Conservation (phyloP, 176 grass and related monocot genomes). For the Lolium multiflorum region DNA sequence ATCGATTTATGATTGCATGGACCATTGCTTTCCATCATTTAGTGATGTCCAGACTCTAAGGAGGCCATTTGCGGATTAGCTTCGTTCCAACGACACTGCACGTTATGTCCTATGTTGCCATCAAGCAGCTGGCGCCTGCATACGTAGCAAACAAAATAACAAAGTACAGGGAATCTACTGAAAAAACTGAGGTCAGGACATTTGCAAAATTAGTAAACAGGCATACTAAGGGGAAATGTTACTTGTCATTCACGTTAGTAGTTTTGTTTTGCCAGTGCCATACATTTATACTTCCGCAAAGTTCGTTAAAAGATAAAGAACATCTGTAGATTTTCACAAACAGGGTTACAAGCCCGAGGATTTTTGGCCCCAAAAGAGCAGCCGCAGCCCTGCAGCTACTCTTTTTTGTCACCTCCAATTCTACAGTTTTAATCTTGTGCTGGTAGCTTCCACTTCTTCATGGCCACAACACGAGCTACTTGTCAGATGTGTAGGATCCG, state of each 20-base stretch:
- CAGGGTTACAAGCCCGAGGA: background rate
- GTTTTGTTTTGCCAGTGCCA: background rate
- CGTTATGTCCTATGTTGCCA: constrained; percentile 39
- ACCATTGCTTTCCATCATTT: constrained; percentile 46
- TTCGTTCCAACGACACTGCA: constrained; percentile 30
- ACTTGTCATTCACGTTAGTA: constrained; percentile 8
- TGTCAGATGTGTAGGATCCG: constrained; percentile 47
- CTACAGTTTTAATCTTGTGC: constrained; percentile 19
- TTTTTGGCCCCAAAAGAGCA: background rate
- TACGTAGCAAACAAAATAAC: constrained; percentile 45
- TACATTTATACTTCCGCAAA: background rate
- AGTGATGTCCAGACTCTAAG: constrained; percentile 20
- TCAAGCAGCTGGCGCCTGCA: constrained; percentile 37
- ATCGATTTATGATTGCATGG: constrained; percentile 48
- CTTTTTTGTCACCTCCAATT: constrained; percentile 29
- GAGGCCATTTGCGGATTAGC: constrained; percentile 24
- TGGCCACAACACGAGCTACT: constrained; percentile 32
- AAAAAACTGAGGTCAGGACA: background rate
- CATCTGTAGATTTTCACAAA: background rate
- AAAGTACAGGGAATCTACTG: constrained; percentile 50
- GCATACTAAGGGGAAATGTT: constrained; percentile 5
- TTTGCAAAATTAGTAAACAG: constrained; percentile 19
- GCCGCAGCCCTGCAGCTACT: background rate
- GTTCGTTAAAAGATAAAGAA: background rate
- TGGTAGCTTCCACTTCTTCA: constrained; percentile 16